phyloP scores from a whole-genome alignment of 148 eudicot species.

The Rhododendron molle region DNA sequence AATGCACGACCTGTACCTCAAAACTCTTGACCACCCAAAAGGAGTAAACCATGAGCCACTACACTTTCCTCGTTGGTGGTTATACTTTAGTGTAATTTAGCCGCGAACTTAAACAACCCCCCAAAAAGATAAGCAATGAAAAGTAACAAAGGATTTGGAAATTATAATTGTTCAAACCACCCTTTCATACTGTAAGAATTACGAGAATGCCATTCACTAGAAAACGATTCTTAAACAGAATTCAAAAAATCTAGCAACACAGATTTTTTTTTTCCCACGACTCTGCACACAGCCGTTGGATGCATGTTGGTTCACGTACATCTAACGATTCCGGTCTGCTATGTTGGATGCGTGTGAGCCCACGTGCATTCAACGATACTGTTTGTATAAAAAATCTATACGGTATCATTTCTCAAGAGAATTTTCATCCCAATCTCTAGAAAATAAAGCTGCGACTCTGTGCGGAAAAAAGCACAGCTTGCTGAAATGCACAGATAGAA shows the following conservation, averaged over 20 bases:
- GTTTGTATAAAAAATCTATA: too few species aligned
- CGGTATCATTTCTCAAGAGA: background rate
- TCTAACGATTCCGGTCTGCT: background rate
- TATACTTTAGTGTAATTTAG: background rate
- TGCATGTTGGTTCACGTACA: background rate
- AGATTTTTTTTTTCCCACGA: too few species aligned
- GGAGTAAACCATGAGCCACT: too few species aligned
- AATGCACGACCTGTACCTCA: background rate
- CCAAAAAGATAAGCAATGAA: too few species aligned
- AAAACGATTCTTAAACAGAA: background rate
- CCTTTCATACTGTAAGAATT: background rate
- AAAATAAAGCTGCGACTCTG: background rate
- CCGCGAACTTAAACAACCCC: background rate
- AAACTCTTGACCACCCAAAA: too few species aligned
- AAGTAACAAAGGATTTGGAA: background rate
- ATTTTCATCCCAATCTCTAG: too few species aligned
- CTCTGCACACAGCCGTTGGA: too few species aligned
- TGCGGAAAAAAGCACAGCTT: background rate
- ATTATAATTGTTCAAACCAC: background rate
- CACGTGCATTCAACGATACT: too few species aligned
- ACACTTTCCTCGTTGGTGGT: background rate
- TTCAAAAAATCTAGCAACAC: too few species aligned
- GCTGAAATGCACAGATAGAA: background rate
- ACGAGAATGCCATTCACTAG: background rate
- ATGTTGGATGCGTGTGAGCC: too few species aligned